Evolutionary conservation across 1,284 basidiomycete genomes (phyloP), one percentile per base, ranked within the genome.

Genomic region (Rhodotorula sp.): DNA sequence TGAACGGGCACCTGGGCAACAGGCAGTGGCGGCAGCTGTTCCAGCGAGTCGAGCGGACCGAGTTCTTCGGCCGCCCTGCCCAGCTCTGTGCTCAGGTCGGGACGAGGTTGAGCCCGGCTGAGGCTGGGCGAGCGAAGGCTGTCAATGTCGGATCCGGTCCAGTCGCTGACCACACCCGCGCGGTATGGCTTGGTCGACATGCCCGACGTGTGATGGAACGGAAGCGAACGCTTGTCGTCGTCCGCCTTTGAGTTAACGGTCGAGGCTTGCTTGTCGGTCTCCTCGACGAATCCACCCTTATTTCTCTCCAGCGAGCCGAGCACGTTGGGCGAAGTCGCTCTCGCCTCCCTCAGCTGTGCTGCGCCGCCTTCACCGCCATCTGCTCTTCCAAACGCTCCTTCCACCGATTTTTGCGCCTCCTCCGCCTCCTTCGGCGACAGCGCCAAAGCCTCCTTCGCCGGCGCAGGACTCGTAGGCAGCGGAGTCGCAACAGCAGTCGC

Each of bases 91-190:
- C 50, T 44, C 18, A 64, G 62, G 26, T 16, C 26, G 11, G 40
- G 56, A 44, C 56, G 56, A 11, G 24, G 50, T 8, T 51, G n/a
- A 8, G 26, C 15, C 24, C n/a, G 50, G 9, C 50, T 51, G 24
- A 15, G 24, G n/a, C 24, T 51, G 24, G 22, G n/a, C 11, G 24
- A 26, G 50, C 50, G 50, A 26, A 10, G 5, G 16, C 20, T 24
- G 50, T 51, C 50, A 8, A 15, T 11, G 11, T 51, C 50, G 50
- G 13, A n/a, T 4, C 24, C 50, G n/a, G n/a, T 34, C 16, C 13
- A 13, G 26, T n/a, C 47, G 47, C 65, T 68, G 16, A 63, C 70
- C 8, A 65, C 56, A n/a, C 64, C 70, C 0, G 66, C 64, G n/a
- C 11, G 31, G 52, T 68, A 62, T n/a, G 70, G 68, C 47, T 22